Conservation (phyloP, 2,329 filamentous ascomycete species). For the Pseudogymnoascus sp. region DNA sequence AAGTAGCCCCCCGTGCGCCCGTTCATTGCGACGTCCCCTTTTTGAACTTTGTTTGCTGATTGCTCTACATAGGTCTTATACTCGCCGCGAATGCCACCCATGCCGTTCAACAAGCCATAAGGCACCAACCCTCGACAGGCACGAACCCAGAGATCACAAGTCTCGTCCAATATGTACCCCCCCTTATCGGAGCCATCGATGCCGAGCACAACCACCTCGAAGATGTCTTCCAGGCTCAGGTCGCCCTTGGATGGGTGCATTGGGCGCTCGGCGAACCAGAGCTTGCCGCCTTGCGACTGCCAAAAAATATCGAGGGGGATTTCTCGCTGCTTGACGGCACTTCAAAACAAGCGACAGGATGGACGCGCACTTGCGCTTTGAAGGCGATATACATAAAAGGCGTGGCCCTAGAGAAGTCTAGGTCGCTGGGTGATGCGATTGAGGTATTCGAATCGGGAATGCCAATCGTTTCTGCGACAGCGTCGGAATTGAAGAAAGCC, state of each 20-base stretch:
- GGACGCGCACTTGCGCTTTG: constrained; percentile 74
- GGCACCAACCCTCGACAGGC: constrained; percentile 13
- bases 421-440: constrained; percentile 49
- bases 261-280: constrained; percentile 66
- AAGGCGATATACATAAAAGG: constrained; percentile 74
- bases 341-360: constrained; percentile 51
- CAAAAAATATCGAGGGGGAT: constrained; percentile 50
- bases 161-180: constrained; percentile 22
- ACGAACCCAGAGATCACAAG: constrained; percentile 18
- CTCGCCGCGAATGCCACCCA: constrained; percentile 62
- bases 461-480: constrained; percentile 49
- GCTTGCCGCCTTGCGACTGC: constrained; percentile 51
- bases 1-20: constrained; percentile 12
- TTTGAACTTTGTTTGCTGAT: constrained; percentile 13
- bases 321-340: constrained; percentile 43
- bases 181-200: constrained; percentile 48
- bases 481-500: constrained; percentile 42
- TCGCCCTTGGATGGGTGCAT: constrained; percentile 78
- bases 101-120: constrained; percentile 49
- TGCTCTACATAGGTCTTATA: constrained; percentile 48
- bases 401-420: constrained; percentile 45
- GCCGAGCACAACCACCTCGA: constrained; percentile 44
- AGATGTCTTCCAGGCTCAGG: constrained; percentile 67
- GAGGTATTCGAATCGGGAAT: constrained; percentile 57
- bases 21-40: constrained; percentile 10